phyloP scores from a whole-genome alignment of 495 filamentous ascomycete genomes.

The Evernia prunastri region DNA sequence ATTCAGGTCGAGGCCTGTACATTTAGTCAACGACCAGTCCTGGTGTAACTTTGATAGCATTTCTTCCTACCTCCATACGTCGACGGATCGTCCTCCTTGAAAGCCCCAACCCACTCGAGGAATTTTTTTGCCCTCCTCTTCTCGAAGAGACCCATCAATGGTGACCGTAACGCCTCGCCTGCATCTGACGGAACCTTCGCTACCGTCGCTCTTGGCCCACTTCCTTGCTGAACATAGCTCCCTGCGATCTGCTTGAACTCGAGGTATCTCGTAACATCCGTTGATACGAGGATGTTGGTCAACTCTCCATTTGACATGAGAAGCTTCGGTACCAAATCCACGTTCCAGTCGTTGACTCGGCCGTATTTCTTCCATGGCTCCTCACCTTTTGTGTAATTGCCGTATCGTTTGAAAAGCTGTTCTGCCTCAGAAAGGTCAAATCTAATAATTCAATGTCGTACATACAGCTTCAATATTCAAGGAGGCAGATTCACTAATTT shows the following conservation, averaged over 20 bases:
- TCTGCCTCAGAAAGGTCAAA: slow-evolving; percentile 27
- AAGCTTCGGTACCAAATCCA: slow-evolving; percentile 95
- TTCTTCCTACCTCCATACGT: slow-evolving; percentile 47
- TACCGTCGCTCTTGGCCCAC: slow-evolving; percentile 73
- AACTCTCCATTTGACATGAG: slow-evolving; percentile 98
- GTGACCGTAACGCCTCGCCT: slow-evolving; percentile 80
- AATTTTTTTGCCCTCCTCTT: slow-evolving; percentile 96
- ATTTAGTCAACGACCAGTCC: slow-evolving; percentile 14
- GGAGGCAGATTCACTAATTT: slow-evolving; percentile 77
- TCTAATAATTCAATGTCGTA: slow-evolving; percentile 12
- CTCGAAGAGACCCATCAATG: slow-evolving; percentile 95
- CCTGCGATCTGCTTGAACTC: slow-evolving; percentile 98
- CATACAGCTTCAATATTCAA: slow-evolving; percentile 87
- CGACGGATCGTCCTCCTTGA: slow-evolving; percentile 76
- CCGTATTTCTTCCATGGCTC: slow-evolving; percentile 98
- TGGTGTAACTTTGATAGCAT: not conserved
- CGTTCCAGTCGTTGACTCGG: slow-evolving; percentile 97
- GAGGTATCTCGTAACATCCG: slow-evolving; percentile 93
- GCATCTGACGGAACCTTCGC: slow-evolving; percentile 96
- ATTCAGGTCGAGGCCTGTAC: slow-evolving; percentile 69
- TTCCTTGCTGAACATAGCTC: slow-evolving; percentile 89
- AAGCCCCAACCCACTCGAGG: slow-evolving; percentile 91
- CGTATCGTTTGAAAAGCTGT: slow-evolving; percentile 92
- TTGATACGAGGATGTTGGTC: slow-evolving; percentile 94
- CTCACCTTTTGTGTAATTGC: slow-evolving; percentile 69